Conservation (phyloP, 2,329 filamentous ascomycete species). For the Colletotrichum cereale region DNA sequence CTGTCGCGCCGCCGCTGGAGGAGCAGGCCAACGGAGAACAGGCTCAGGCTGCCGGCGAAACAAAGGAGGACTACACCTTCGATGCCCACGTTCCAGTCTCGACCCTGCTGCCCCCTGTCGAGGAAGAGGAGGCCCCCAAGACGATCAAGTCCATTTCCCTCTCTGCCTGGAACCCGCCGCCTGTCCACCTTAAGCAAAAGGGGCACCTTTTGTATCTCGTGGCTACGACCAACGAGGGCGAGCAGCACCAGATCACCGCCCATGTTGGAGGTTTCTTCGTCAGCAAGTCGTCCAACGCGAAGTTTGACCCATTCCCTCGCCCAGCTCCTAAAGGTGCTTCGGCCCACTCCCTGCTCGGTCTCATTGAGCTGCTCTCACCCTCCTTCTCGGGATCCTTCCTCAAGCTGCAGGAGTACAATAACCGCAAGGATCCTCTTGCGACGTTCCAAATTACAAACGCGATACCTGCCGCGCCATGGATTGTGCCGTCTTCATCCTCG, state of each 20-base stretch:
- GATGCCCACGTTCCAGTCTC: conserved; percentile 75
- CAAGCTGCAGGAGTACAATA: conserved; percentile 86
- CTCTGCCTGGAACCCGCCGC: conserved; percentile 96
- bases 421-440: conserved; percentile 86
- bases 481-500: conserved; percentile 78
- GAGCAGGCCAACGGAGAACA: conserved; percentile 60
- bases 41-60: conserved; percentile 42
- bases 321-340: conserved; percentile 81
- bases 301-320: conserved; percentile 91
- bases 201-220: conserved; percentile 94
- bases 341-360: conserved; percentile 86
- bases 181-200: conserved; percentile 88
- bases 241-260: conserved; percentile 93
- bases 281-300: conserved; percentile 94
- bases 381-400: conserved; percentile 84
- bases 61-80: conserved; percentile 81
- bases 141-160: conserved; percentile 90
- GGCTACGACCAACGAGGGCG: conserved; percentile 91
- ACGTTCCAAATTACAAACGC: conserved; percentile 97
- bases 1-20: conserved; percentile 66
- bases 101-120: conserved; percentile 75
- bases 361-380: conserved; percentile 84
- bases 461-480: conserved; percentile 91
- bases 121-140: conserved; percentile 79
- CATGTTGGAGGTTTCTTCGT: conserved; percentile 97